Evolutionary conservation across 31 red algal genomes (phyloP).

Genomic region (Asparagopsis taxiformis): DNA sequence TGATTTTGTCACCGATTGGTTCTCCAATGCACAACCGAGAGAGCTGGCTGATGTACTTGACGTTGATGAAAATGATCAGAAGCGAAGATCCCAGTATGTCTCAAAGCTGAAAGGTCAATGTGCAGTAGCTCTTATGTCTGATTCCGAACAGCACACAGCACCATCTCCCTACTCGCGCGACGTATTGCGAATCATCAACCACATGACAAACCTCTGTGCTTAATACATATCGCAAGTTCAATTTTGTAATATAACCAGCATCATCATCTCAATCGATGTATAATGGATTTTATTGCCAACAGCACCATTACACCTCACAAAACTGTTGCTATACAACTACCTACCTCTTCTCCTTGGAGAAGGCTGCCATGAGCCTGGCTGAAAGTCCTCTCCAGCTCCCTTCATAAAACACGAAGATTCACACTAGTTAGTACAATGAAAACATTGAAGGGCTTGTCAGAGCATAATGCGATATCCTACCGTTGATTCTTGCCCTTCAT

Average conservation of each 20-base stretch:
- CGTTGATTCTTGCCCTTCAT: too few species aligned
- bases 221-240: too few species aligned
- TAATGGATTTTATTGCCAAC: too few species aligned
- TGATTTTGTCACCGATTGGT: slow-evolving; percentile 43
- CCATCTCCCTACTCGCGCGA: too few species aligned
- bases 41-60: slow-evolving; percentile 26
- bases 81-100: slow-evolving; percentile 12
- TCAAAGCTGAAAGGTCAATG: slow-evolving; percentile 9
- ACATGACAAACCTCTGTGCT: too few species aligned
- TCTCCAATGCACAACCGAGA: background rate
- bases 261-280: too few species aligned
- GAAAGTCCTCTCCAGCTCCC: slow-evolving; percentile 33
- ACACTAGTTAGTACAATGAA: too few species aligned
- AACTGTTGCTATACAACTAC: background rate
- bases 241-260: too few species aligned
- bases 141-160: background rate
- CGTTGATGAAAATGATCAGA: slow-evolving; percentile 8
- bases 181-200: too few species aligned
- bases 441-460: background rate
- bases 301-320: too few species aligned
- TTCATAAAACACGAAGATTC: background rate
- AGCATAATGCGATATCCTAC: background rate
- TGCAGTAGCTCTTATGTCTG: slow-evolving; percentile 2
- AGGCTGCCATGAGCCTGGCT: slow-evolving; percentile 41
- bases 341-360: slow-evolving; percentile 4